Evolutionary conservation across 495 filamentous ascomycete genomes (phyloP), one percentile per base, ranked within the genome.

Genomic region (Xylaria grammica): DNA sequence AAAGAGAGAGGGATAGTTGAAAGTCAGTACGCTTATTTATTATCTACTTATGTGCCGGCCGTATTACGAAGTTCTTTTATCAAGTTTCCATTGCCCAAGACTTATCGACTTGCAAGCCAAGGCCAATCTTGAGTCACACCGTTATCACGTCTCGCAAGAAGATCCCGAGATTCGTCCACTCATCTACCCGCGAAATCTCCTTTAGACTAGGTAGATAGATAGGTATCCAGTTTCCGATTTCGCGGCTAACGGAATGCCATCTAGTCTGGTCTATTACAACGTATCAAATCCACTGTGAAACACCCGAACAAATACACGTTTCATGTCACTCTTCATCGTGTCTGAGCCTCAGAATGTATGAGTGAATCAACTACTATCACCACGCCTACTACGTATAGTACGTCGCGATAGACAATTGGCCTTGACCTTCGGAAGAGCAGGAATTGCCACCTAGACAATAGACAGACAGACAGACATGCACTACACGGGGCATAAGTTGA

Each of bases 141-240:
- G 42, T 22, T 45, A 30, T 30, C 13, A 29, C 30, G 57, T 26
- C 22, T 44, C 15, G 26, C 6, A 27, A 49, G 57, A 42, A 63
- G 60, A 63, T 63, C 13, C 60, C 60, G 60, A 63, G 60, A 53
- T 63, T 63, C 38, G 36, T 55, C 49, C 60, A 63, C 30, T 46
- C 22, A 61, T 61, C 58, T 48, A 56, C 61, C 68, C 54, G 54
- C 30, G 24, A 44, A 44, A 57, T 57, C 42, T 48, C 56, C 44
- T 48, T 36, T 48, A 26, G 27, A 59, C n/a, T 48, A 36, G 42
- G 17, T n/a, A n/a, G n/a, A n/a, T n/a, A n/a, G n/a, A n/a, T n/a
- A n/a, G n/a, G n/a, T n/a, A n/a, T 34, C 42, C 40, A 24, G 17
- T 45, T 6, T 1, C 38, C 26, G 38, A 20, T 30, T 58, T 5